A percentile compares a stretch with the other conserved stretches of the same genome.
phyloP scores from a whole-genome alignment of 345 rosid genomes.

The Rubroshorea leprosula region DNA sequence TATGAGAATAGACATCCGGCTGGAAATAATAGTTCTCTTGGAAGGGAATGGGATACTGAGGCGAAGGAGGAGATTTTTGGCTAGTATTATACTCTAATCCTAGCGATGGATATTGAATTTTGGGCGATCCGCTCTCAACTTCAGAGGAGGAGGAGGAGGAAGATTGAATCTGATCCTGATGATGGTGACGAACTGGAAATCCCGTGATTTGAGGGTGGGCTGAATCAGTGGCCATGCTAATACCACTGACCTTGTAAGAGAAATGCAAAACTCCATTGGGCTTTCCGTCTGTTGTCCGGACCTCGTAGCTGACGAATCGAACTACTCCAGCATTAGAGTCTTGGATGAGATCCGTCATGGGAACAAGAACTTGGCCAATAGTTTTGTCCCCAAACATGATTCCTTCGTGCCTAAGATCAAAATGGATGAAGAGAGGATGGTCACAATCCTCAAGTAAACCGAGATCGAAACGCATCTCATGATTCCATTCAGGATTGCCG shows the following conservation, averaged over 20 bases:
- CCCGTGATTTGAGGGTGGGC: too few relatives aligned
- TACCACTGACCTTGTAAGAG: conserved; percentile 8
- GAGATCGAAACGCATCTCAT: conserved; percentile 34
- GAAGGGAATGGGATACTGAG: neutral
- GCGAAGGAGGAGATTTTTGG: neutral
- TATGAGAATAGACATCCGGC: neutral
- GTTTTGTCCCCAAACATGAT: conserved; percentile 46
- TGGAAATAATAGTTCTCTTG: neutral
- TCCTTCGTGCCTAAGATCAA: conserved; percentile 43
- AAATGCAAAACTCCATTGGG: conserved; percentile 17
- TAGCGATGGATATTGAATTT: neutral
- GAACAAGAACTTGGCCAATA: conserved; percentile 49
- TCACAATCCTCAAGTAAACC: conserved; percentile 16
- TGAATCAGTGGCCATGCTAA: neutral
- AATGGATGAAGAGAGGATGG: conserved; percentile 25
- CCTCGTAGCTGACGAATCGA: conserved; percentile 46
- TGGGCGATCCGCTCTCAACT: neutral
- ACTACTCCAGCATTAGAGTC: conserved; percentile 24
- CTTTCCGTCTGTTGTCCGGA: conserved; percentile 24
- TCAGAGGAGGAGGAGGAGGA: neutral
- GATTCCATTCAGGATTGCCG: conserved; percentile 58
- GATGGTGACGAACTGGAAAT: neutral
- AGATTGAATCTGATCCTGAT: neutral
- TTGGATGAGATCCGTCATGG: conserved; percentile 30
- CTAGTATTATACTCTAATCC: neutral